Percentiles rank a stretch among this genome's conserved stretches.
phyloP scores from a whole-genome alignment of 306 rosid genomes.

The Carpinus viminea region DNA sequence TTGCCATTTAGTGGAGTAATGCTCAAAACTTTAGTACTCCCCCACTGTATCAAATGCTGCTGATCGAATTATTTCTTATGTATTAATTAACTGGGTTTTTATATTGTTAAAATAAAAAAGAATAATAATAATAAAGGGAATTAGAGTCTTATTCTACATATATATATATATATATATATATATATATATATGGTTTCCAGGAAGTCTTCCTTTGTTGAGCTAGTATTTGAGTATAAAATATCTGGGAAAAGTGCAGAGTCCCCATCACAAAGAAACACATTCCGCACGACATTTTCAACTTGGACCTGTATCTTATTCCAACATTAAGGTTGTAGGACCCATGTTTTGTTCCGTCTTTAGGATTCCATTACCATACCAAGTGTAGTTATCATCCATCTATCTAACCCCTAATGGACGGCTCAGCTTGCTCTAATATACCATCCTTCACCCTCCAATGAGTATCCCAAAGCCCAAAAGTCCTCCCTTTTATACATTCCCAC shows the following conservation, averaged over 20 bases:
- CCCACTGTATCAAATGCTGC: too few relatives aligned
- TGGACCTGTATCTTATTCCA: slow-evolving; percentile 7
- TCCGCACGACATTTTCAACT: slow-evolving; percentile 8
- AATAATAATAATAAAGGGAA: too few relatives aligned
- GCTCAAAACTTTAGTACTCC: too few relatives aligned
- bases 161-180: neutral
- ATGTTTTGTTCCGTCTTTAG: slow-evolving; percentile 5
- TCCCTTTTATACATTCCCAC: neutral
- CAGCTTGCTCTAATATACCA: neutral
- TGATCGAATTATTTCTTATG: too few relatives aligned
- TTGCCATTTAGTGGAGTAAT: too few relatives aligned
- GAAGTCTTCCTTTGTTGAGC: neutral
- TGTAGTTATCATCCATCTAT: neutral
- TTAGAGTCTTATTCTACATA: neutral
- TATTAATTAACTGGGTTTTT: too few relatives aligned
- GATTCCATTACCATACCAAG: neutral
- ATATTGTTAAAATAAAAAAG: too few relatives aligned
- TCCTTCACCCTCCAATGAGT: neutral
- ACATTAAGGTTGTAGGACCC: slow-evolving; percentile 11
- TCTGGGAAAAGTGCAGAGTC: neutral
- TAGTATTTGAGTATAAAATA: neutral
- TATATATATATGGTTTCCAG: neutral
- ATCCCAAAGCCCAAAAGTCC: neutral
- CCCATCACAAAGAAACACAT: neutral
- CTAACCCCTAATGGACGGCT: neutral